Evolutionary conservation across 2,329 filamentous ascomycete genomes (phyloP), one percentile per base, ranked within the genome.

Genomic region (Cadophora gregata): DNA sequence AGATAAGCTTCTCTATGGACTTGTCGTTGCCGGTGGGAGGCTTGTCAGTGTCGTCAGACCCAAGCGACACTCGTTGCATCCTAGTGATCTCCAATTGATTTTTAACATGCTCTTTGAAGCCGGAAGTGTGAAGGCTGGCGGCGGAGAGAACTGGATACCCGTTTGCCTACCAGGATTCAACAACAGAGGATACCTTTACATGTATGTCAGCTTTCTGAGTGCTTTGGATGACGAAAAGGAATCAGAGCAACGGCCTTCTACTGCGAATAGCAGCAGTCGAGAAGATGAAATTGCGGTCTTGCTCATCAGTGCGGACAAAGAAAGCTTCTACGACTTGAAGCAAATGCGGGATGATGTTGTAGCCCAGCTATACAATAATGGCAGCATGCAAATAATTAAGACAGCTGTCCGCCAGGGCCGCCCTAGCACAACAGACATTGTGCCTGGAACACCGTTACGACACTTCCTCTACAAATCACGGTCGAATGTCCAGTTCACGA

Each of bases 91-190:
- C 27, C 95, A 97, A 76, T 86, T 99, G 55, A 94, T 99, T 68
- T 99, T 99, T 84, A 98, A 98, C 77, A 99, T 99, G 96, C 88
- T 99, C 1, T 99, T 99, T 75, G 94, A 97, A 80, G 96, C 95
- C 1, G 93, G 93, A 59, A 91, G 93, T 51, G 91, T 99, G 77
- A 95, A 96, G 77, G 91, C 93, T 24, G 94, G 92, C 6, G 96
- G 95, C 24, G 96, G 95, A 33, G 96, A 99, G 79, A 97, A 95
- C 74, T 99, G 96, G 96, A 95, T 98, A 58, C 96, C 96, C 0
- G 84, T 99, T 7, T 99, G 96, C 75, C 85, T 99, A 3, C 96
- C 96, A 0, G 95, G 94, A 5, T 99, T 99, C 81, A 99, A 99
- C 81, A 98, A 93, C 78, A 92, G 90, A 61, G 96, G 96, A 29